Base-by-base conservation (phyloP, 495 filamentous ascomycete genomes). In the Eremomyces bilateralis region DNA sequence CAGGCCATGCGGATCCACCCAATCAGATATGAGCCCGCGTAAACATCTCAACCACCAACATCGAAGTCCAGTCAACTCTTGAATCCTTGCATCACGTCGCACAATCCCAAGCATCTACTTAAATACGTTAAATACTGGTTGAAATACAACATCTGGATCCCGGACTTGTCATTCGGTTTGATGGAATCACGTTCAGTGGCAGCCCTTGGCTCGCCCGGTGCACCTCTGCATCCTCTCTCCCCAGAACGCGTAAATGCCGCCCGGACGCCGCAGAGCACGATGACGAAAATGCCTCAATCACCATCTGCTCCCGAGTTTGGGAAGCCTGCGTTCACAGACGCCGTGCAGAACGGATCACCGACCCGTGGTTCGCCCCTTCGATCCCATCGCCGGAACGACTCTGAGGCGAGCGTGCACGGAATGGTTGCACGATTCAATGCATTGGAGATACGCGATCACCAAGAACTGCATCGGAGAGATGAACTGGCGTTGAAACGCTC, bases 401-500 rank as follows among this genome's bases (percentile, higher is more conserved):
- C 78, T 17, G 81, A 90, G 48, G 79, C 78, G 19, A 77, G 84
- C 48, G 81, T 92, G 1, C 77, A 84, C 47, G 72, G 79, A 20
- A 88, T 85, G 53, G 80, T 91, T 44, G 74, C 71, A 18, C 80
- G 74, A 40, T 76, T 91, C 46, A 84, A 91, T 56, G 67, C 62
- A 32, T 56, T 92, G 22, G 50, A 53, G 27, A 44, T 58, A 36
- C 44, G 47, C 34, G 56, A 59, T 41, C 42, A 44, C 37, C 44
- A 52, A 28, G 49, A 49, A 36, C 41, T 43, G 33, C 51, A 47
- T 67, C 46, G 63, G 67, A 55, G 65, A 67, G 46, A 46, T 34
- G 31, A 44, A 31, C 22, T 35, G 4, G 42, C 43, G 12, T 6
- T 47, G 36, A 64, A 68, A 32, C 39, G 45, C 36, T 80, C 81